phyloP scores from a whole-genome alignment of 306 rosid genomes.

The Trifolium dubium region DNA sequence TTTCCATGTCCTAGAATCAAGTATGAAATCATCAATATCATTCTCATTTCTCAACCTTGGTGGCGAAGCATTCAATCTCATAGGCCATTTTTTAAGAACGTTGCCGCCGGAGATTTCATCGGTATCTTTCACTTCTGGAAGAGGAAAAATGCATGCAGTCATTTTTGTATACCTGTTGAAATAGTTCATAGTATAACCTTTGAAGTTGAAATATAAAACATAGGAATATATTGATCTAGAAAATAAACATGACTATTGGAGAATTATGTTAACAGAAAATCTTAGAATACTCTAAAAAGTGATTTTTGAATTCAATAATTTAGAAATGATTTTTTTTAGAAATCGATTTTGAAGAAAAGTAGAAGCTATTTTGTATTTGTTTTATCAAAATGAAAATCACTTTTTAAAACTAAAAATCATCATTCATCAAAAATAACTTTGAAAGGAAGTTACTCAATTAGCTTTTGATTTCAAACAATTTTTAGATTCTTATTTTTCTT shows the following conservation, averaged over 20 bases:
- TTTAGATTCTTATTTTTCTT: no score
- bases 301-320: no score
- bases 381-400: no score
- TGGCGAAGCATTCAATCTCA: constrained; percentile 44
- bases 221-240: constrained; percentile 3
- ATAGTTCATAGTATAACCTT: constrained; percentile 4
- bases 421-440: no score
- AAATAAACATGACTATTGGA: not conserved
- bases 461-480: no score
- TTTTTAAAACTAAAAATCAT: no score
- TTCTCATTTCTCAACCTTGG: constrained; percentile 51
- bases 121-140: constrained; percentile 50
- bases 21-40: constrained; percentile 26
- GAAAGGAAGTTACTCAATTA: no score
- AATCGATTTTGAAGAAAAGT: no score
- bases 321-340: no score
- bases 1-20: constrained; percentile 49
- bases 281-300: not conserved
- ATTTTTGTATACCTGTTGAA: constrained; percentile 64
- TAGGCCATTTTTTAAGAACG: constrained; percentile 55
- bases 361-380: no score
- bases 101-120: constrained; percentile 48
- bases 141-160: constrained; percentile 61
- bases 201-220: constrained; percentile 18
- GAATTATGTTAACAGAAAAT: not conserved